phyloP scores from a whole-genome alignment of 2,329 filamentous ascomycete genomes.

The Phyllosticta citribraziliensis region DNA sequence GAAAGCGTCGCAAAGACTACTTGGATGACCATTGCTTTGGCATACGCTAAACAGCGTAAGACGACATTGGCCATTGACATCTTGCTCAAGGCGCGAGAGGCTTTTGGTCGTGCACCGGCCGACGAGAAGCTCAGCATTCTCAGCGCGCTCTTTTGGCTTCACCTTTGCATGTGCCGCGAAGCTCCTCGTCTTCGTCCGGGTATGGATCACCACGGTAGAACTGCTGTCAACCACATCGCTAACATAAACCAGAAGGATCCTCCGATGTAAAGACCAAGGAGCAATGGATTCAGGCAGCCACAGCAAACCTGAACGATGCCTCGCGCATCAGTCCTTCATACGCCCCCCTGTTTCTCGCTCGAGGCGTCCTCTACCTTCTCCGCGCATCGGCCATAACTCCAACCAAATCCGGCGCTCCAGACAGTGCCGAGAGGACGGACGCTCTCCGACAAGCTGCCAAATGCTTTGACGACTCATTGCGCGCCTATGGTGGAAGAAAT shows the following conservation, averaged over 20 bases:
- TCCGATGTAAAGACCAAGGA: slow-evolving; percentile 85
- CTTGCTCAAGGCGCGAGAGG: slow-evolving; percentile 61
- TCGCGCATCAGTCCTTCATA: slow-evolving; percentile 87
- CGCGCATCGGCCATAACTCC: slow-evolving; percentile 76
- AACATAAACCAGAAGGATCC: slow-evolving; percentile 26
- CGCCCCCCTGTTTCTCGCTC: slow-evolving; percentile 80
- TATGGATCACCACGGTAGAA: slow-evolving; percentile 12
- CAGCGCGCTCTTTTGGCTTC: slow-evolving; percentile 81
- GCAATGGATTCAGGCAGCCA: slow-evolving; percentile 83
- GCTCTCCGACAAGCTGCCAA: slow-evolving; percentile 78
- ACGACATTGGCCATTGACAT: slow-evolving; percentile 72
- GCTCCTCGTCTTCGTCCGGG: slow-evolving; percentile 58
- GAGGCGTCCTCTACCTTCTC: slow-evolving; percentile 79
- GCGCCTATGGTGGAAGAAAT: slow-evolving; percentile 75
- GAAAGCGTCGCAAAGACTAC: slow-evolving; percentile 84
- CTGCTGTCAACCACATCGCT: neutral
- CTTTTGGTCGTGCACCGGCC: slow-evolving; percentile 57
- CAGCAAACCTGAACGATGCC: slow-evolving; percentile 87
- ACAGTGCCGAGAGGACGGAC: slow-evolving; percentile 63
- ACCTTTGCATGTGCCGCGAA: slow-evolving; percentile 78
- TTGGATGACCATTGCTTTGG: slow-evolving; percentile 96
- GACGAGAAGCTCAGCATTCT: slow-evolving; percentile 81
- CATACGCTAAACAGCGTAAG: slow-evolving; percentile 93
- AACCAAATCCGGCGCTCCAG: slow-evolving; percentile 55
- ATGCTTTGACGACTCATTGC: slow-evolving; percentile 87